These are phyloP conservation scores for Starmerella khaoyaiensis DNA, from an alignment of 805 yeast species.

Conservation along the genomic window DNA sequence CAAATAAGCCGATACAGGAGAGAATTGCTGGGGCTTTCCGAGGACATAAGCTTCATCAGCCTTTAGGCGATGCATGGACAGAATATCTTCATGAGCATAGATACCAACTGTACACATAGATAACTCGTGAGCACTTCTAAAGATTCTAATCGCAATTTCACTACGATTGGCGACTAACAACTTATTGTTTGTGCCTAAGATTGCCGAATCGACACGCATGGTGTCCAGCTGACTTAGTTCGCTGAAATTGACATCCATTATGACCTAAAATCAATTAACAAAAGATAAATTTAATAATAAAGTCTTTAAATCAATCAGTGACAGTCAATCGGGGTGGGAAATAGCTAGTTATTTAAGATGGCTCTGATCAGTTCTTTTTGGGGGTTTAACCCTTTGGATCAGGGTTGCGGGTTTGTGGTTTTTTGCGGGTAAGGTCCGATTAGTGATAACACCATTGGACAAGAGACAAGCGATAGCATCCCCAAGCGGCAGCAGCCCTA, in stretches of 20 bases:
- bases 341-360: too few relatives aligned
- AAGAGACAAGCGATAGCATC: too few relatives aligned
- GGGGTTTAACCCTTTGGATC: too few relatives aligned
- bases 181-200: conserved; percentile 42
- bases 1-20: conserved; percentile 92
- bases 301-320: background rate
- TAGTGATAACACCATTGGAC: too few relatives aligned
- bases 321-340: background rate
- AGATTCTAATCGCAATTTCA: conserved; percentile 39
- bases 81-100: conserved; percentile 88
- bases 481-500: too few relatives aligned
- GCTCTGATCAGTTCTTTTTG: too few relatives aligned
- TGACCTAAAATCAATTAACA: background rate
- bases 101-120: conserved; percentile 96
- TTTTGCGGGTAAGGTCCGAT: too few relatives aligned
- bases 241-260: conserved; percentile 25
- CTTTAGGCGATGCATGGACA: conserved; percentile 88
- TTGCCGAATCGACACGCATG: conserved; percentile 30
- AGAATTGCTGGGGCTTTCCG: conserved; percentile 75
- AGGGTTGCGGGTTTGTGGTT: too few relatives aligned
- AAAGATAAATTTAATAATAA: background rate
- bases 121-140: conserved; percentile 94
- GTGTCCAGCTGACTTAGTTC: conserved; percentile 27
- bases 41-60: conserved; percentile 90
- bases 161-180: conserved; percentile 28